phyloP scores from a whole-genome alignment of 805 yeast genomes.

The Jamesozyma hellenica region DNA sequence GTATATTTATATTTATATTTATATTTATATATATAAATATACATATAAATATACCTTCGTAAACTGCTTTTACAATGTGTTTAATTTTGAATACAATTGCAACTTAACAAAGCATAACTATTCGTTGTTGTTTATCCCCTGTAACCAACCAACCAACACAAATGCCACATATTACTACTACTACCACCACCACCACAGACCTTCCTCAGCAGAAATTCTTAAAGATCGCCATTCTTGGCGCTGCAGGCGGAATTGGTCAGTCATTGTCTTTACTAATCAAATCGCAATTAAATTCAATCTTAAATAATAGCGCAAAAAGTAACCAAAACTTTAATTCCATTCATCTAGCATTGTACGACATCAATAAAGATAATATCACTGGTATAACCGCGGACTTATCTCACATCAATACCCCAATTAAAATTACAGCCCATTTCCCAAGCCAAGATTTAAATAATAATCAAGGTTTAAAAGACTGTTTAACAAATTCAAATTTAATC shows the following conservation, averaged over 20 bases:
- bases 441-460: constrained; percentile 3
- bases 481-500: constrained; percentile 17
- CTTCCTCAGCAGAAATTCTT: constrained; percentile 7
- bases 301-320: constrained; percentile 21
- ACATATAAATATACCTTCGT: too few species aligned
- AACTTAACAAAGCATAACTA: too few species aligned
- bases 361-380: constrained; percentile 48
- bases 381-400: constrained; percentile 86
- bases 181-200: not conserved
- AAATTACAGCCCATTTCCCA: constrained; percentile 52
- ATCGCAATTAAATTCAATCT: constrained; percentile 28
- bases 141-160: too few species aligned
- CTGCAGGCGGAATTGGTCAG: constrained; percentile 94
- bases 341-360: constrained; percentile 66
- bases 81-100: too few species aligned
- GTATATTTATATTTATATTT: not conserved
- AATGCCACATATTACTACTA: constrained; percentile 18
- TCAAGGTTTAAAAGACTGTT: constrained; percentile 13
- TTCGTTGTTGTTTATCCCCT: too few species aligned
- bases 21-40: not conserved
- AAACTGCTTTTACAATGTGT: too few species aligned
- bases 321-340: constrained; percentile 5
- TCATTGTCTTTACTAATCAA: constrained; percentile 76
- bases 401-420: constrained; percentile 65
- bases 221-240: constrained; percentile 81